Evolutionary conservation across 2,329 filamentous ascomycete genomes (phyloP), one percentile per base, ranked within the genome.

Genomic region (Rutstroemia sydowiana): DNA sequence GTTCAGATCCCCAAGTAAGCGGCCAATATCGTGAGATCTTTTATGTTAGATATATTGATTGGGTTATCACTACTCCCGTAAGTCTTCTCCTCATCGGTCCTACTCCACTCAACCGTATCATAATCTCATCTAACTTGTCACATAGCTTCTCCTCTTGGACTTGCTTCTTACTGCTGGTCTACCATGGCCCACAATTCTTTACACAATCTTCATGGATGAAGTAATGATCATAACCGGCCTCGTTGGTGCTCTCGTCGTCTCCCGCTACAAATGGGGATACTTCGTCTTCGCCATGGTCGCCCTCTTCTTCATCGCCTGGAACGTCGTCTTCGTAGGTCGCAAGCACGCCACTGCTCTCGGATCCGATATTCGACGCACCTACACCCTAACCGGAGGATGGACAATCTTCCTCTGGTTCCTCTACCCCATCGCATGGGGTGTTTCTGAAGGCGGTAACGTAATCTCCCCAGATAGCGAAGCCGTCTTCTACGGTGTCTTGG

Each of bases 221-320:
- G 71, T 86, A 60, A 85, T 87, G 81, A 76, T 87, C 44, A 69
- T 85, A n/a, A 78, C 77, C 20, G 81, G 81, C 21, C 74, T 87
- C 5, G 73, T 86, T 16, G 84, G 84, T 26, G 81, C 84, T 3
- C 74, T 87, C 1, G 79, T 84, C 3, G 64, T 67, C 14, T 78
- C 76, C 8, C 70, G 68, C 2, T 87, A 86, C 71, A 87, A 86
- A 63, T 87, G 79, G 80, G 81, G 81, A 1, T 87, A 82, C 68
- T 85, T 75, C 65, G 68, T 70, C 9, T 82, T 85, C 51, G 77
- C 75, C 51, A 71, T 67, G 60, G 65, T 70, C 3, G 71, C 76
- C 26, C 75, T 85, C 53, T 69, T 79, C 57, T 82, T 79, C 64
- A 76, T 88, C 46, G 65, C 76, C 36, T 87, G 78, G 64, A 68